phyloP scores from a whole-genome alignment of 2,329 filamentous ascomycete genomes.

The Aureobasidium subglaciale region DNA sequence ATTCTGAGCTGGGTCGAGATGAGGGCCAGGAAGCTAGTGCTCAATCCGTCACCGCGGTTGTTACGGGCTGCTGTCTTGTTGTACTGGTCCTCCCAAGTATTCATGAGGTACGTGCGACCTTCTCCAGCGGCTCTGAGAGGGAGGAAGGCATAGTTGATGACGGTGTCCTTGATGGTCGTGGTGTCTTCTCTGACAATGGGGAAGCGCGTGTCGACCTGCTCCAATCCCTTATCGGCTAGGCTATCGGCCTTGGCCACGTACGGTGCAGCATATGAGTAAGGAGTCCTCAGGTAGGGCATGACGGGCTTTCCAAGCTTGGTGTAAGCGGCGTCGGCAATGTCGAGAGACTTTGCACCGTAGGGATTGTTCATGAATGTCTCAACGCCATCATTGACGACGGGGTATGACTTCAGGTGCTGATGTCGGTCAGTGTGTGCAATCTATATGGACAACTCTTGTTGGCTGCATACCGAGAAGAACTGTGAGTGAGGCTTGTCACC shows the following conservation, averaged over 20 bases:
- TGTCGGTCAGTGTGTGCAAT: conserved; percentile 30
- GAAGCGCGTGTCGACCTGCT: conserved; percentile 46
- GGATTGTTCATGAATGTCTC: conserved; percentile 72
- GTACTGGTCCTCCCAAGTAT: conserved; percentile 32
- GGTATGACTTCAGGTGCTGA: conserved; percentile 80
- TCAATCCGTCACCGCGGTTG: conserved; percentile 24
- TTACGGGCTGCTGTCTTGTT: conserved; percentile 30
- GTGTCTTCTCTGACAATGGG: conserved; percentile 51
- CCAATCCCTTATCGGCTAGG: conserved; percentile 48
- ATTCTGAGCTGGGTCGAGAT: conserved; percentile 30
- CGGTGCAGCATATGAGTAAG: conserved; percentile 74
- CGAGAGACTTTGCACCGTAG: conserved; percentile 74
- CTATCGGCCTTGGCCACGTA: conserved; percentile 78
- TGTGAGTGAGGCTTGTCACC: conserved; percentile 44
- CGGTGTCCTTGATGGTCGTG: conserved; percentile 48
- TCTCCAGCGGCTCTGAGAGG: conserved; percentile 23
- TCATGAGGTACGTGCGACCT: conserved; percentile 24
- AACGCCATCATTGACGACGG: conserved; percentile 72
- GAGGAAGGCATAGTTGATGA: conserved; percentile 58
- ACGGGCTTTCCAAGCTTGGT: conserved; percentile 69
- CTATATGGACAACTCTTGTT: neutral
- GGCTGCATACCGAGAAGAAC: conserved; percentile 29
- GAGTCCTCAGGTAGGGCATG: conserved; percentile 68
- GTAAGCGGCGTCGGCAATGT: conserved; percentile 68
- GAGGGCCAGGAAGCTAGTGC: conserved; percentile 26